These are phyloP conservation scores for Flaveria sonorensis DNA, from an alignment of 129 eudicot genomes.

Conservation along the genomic window DNA sequence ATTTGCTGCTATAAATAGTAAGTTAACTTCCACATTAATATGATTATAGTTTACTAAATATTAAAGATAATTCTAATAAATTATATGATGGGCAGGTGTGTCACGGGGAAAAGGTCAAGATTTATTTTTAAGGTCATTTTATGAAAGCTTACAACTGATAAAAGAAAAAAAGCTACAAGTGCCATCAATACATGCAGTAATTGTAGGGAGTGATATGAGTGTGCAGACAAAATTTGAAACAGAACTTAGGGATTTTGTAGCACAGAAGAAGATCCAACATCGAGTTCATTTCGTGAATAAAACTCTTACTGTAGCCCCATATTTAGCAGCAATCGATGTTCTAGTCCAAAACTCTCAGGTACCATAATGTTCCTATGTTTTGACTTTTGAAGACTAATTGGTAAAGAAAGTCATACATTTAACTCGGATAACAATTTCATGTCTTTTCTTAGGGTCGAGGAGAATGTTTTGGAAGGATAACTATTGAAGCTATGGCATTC, in stretches of 20 bases:
- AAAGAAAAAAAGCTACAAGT: conserved; percentile 65
- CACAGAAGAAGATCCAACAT: conserved; percentile 54
- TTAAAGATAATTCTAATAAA: too few species aligned
- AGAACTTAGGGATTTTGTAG: conserved; percentile 59
- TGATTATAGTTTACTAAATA: neutral
- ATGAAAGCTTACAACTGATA: conserved; percentile 65
- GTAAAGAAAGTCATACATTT: neutral
- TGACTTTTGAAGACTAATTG: neutral
- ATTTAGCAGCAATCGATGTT: conserved; percentile 71
- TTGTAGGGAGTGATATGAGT: conserved; percentile 74
- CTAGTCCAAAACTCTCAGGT: conserved; percentile 82
- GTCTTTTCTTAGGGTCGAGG: conserved; percentile 57
- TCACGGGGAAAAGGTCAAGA: conserved; percentile 95
- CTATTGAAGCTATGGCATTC: conserved; percentile 91
- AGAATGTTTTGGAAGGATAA: conserved; percentile 89
- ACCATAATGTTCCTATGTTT: neutral
- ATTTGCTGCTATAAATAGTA: conserved; percentile 82
- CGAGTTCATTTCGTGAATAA: conserved; percentile 70
- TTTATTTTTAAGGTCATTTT: conserved; percentile 62
- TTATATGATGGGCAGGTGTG: conserved; percentile 60
- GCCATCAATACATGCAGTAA: conserved; percentile 74
- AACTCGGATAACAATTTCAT: neutral
- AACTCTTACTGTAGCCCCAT: conserved; percentile 63
- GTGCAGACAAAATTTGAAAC: conserved; percentile 62
- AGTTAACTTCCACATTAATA: conserved; percentile 21